Base-by-base conservation (phyloP, 177 flowering plant species). In the Telopea speciosissima region DNA sequence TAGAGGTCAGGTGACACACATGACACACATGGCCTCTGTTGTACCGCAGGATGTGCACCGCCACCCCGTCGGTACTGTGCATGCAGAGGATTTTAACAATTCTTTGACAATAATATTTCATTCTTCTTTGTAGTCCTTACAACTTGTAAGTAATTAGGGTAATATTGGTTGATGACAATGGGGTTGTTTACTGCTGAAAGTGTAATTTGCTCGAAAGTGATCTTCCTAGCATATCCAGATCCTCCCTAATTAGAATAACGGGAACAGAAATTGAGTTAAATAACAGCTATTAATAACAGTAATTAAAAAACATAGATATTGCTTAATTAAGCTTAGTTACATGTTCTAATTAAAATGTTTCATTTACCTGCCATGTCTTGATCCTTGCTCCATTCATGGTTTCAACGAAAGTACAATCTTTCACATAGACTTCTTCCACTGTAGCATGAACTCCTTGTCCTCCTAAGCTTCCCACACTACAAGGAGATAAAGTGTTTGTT, bases 81-180 rank as follows among this genome's bases (percentile, higher is more conserved):
- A n/a, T n/a, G n/a, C n/a, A n/a, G n/a, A n/a, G n/a, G n/a, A n/a
- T n/a, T n/a, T n/a, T n/a, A n/a, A n/a, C n/a, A n/a, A n/a, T n/a
- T n/a, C n/a, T n/a, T n/a, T n/a, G n/a, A n/a, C n/a, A n/a, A n/a
- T n/a, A n/a, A n/a, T n/a, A n/a, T n/a, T n/a, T n/a, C n/a, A n/a
- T n/a, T n/a, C n/a, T n/a, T n/a, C n/a, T n/a, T n/a, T n/a, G n/a
- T n/a, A n/a, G n/a, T n/a, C n/a, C n/a, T n/a, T n/a, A n/a, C n/a
- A n/a, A n/a, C n/a, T n/a, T n/a, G n/a, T n/a, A n/a, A n/a, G n/a
- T n/a, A n/a, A 16, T 44, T 52, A 33, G 83, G 74, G 49, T 85
- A 83, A 59, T 40, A 67, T 45, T 83, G 88, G 31, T 83, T 83
- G 16, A 85, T 83, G 52, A 82, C 56, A 52, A 84, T 81, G 0